Base-by-base conservation (phyloP, 805 yeast genomes). In the Yarrowia yakushimensis region DNA sequence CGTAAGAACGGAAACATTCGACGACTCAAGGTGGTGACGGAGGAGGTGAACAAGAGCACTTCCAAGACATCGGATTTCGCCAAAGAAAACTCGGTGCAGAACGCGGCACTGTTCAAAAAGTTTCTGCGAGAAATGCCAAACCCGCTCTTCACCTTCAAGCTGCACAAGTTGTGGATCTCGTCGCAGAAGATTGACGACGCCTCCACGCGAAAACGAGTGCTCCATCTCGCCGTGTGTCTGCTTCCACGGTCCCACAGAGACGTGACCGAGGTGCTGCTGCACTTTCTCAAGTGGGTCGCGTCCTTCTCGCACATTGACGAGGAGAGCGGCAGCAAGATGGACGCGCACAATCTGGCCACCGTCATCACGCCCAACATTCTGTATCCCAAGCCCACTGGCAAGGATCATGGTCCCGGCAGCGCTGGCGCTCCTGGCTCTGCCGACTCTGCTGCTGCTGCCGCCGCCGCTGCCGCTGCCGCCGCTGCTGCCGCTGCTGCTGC, bases 1-100 rank as follows among this genome's bases (percentile, higher is more conserved):
- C 83, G 99, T 69, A 87, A 92, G 71, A 94, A 94, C 71, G 99
- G 99, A 70, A 94, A 94, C 71, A 92, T 94, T 70, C 85, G 91
- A 68, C 81, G 88, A 46, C 77, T 93, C 57, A 83, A 87, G 67
- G 88, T 86, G 67, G 76, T 92, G 63, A 82, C 90, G 0, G 90
- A 84, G 61, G 81, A 78, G 52, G 86, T 93, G 66, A 94, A 94
- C 74, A 77, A 80, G 46, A 79, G 82, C 67, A 96, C 97, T 1
- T 81, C 84, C 22, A 82, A 79, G 63, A 81, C 85, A 9, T 94
- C 96, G 0, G 85, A 85, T 67, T 80, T 91, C 36, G 79, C 84
- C 22, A 80, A 77, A 60, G 97, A 93, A 72, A 86, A 85, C 60
- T 92, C 96, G 0, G 89, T 94, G 43, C 99, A 94, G 75, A 77